phyloP scores from a whole-genome alignment of 768 basidiomycete species.

The Epithele typhae region DNA sequence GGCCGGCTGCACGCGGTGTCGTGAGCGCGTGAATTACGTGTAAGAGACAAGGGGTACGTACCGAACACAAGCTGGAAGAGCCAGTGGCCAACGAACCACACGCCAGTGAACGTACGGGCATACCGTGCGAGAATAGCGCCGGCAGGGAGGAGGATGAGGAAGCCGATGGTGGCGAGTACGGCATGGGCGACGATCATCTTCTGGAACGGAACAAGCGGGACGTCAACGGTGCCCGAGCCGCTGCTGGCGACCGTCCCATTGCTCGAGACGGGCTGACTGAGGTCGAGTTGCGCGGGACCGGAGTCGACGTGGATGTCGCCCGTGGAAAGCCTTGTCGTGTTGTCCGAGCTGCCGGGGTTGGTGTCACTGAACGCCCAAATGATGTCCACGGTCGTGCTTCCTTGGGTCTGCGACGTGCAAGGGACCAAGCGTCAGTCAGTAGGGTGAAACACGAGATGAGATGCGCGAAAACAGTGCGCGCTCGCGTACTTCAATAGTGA shows the following conservation, averaged over 20 bases:
- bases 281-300: conserved; percentile 41
- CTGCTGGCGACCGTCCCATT: neutral
- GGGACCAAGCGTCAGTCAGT: too few relatives aligned
- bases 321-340: conserved; percentile 40
- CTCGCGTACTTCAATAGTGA: conserved; percentile 42
- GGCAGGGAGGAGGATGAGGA: conserved; percentile 52
- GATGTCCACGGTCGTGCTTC: conserved; percentile 33
- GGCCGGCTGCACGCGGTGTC: conserved; percentile 31
- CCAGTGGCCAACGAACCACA: conserved; percentile 42
- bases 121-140: conserved; percentile 56
- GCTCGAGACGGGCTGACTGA: conserved; percentile 35
- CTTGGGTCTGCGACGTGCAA: conserved; percentile 9
- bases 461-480: too few relatives aligned
- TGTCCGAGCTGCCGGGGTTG: conserved; percentile 43
- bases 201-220: conserved; percentile 42
- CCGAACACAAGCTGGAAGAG: conserved; percentile 38
- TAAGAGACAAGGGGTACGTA: neutral
- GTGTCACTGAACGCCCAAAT: conserved; percentile 57
- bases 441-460: too few relatives aligned
- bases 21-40: neutral
- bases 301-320: conserved; percentile 32
- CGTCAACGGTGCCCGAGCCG: neutral
- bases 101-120: conserved; percentile 44
- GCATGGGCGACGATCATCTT: conserved; percentile 51
- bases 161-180: conserved; percentile 46